Percentiles rank a stretch among this genome's conserved stretches.
Conservation (phyloP, 345 rosid species). For the Xanthoceras sorbifolium region DNA sequence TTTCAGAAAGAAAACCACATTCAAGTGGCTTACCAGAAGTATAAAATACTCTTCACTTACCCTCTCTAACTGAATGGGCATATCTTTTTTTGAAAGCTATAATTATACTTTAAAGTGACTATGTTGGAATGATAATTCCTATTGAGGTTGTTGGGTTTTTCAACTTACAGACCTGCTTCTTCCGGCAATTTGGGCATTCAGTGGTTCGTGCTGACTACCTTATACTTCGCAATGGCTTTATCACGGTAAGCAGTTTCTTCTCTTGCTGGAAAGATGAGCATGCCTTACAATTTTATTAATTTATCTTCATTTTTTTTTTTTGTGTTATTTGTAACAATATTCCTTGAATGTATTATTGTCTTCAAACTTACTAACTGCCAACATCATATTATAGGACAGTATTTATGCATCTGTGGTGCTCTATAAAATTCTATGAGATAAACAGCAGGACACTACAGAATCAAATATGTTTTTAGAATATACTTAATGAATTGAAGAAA, state of each 20-base stretch:
- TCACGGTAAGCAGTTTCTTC: slow-evolving; percentile 49
- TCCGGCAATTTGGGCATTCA: slow-evolving; percentile 85
- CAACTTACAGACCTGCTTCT: slow-evolving; percentile 78
- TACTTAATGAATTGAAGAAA: not conserved
- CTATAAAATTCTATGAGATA: not conserved
- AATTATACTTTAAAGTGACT: not conserved
- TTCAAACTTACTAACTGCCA: not conserved
- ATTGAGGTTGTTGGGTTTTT: slow-evolving; percentile 19
- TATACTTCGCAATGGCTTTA: slow-evolving; percentile 86
- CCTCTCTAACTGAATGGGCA: not conserved
- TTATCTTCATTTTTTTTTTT: not conserved
- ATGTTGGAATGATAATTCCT: not conserved
- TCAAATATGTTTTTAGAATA: not conserved
- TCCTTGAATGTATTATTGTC: not conserved
- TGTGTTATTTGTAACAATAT: not conserved
- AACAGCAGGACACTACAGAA: not conserved
- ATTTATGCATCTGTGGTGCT: not conserved
- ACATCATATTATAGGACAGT: not conserved
- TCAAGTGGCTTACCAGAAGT: not conserved
- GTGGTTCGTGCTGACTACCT: slow-evolving; percentile 89
- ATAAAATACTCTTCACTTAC: not conserved
- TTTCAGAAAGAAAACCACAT: slow-evolving; percentile 4
- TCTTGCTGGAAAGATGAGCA: not conserved
- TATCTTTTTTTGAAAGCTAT: not conserved
- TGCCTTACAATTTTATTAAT: not conserved